Conservation (phyloP, 176 grass and related monocot genomes). For the Alloteropsis semialata region DNA sequence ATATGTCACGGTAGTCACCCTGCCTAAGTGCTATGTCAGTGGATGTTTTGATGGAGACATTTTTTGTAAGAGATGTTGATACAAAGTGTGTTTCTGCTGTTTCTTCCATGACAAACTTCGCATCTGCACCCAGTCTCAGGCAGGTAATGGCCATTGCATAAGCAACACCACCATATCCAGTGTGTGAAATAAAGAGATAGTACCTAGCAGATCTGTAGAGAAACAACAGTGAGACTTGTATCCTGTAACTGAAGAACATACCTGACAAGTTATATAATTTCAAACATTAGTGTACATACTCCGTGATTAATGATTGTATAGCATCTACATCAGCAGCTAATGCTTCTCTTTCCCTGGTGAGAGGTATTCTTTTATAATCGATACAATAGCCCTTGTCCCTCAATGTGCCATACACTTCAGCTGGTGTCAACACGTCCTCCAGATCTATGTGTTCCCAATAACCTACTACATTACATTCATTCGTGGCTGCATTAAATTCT, state of each 20-base stretch:
- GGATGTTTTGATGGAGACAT: constrained; percentile 41
- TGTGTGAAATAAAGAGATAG: constrained; percentile 94
- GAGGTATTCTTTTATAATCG: constrained; percentile 87
- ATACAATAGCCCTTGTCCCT: constrained; percentile 70
- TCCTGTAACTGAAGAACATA: not conserved
- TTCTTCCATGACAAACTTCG: constrained; percentile 73
- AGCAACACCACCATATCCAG: constrained; percentile 86
- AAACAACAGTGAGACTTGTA: constrained; percentile 28
- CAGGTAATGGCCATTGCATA: constrained; percentile 98
- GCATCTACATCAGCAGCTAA: constrained; percentile 97
- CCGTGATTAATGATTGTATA: constrained; percentile 69
- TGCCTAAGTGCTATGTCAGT: constrained; percentile 64
- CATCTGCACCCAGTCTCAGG: constrained; percentile 70
- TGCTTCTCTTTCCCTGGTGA: constrained; percentile 93
- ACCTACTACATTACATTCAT: constrained; percentile 77
- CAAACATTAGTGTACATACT: constrained; percentile 44
- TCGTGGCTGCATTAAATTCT: constrained; percentile 55
- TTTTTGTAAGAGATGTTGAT: constrained; percentile 62
- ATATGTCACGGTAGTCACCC: constrained; percentile 94
- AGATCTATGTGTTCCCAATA: constrained; percentile 86
- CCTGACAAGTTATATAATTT: constrained; percentile 19
- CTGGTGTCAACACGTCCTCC: constrained; percentile 74
- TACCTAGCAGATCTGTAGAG: constrained; percentile 78
- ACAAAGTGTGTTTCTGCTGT: constrained; percentile 89
- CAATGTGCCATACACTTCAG: constrained; percentile 74